Evolutionary conservation across 116 monocot genomes (phyloP), one percentile per base, ranked within the genome.

Genomic region (Dioscorea cayenensis): DNA sequence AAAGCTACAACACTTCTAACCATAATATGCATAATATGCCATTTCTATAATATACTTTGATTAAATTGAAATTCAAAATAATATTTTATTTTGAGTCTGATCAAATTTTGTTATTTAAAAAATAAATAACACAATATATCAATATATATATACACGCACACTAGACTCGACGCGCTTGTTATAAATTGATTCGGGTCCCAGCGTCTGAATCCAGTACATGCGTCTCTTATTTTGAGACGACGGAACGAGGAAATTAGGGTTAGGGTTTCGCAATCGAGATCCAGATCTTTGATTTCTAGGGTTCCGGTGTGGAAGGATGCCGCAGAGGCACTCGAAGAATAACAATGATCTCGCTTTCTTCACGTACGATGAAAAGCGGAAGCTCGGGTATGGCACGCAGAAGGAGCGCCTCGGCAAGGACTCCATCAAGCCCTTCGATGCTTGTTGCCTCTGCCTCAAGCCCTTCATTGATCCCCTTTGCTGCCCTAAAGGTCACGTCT

Each of bases 311-410:
- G 38, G 67, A 77, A 77, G 65, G 84, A 95, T 95, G 95, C 95
- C 95, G 71, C 95, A 95, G 85, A 74, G 95, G 38, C 95, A 95
- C 83, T 92, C 92, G 63, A 95, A 95, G 87, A 95, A 95, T 87
- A 95, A 95, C 83, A 95, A 95, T 75, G 92, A 95, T 59, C 92
- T 95, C 52, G 92, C 92, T 4, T 95, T 91, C 87, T 95, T 89
- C 85, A 95, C 95, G 1, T 84, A 92, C 74, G 92, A 92, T 29
- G 92, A 92, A 84, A 92, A 89, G 83, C 71, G 82, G 64, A 92
- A 89, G 84, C 86, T 92, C 59, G 92, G 92, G 19, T 92, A 89
- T 63, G 92, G 92, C 7, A 92, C 89, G 37, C 92, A 92, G 71
- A 68, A 67, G 80, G 93, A 93, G 79, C 78, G 93, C 17, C 79